Conservation (phyloP, 768 basidiomycete genomes). For the Amanita rubescens region DNA sequence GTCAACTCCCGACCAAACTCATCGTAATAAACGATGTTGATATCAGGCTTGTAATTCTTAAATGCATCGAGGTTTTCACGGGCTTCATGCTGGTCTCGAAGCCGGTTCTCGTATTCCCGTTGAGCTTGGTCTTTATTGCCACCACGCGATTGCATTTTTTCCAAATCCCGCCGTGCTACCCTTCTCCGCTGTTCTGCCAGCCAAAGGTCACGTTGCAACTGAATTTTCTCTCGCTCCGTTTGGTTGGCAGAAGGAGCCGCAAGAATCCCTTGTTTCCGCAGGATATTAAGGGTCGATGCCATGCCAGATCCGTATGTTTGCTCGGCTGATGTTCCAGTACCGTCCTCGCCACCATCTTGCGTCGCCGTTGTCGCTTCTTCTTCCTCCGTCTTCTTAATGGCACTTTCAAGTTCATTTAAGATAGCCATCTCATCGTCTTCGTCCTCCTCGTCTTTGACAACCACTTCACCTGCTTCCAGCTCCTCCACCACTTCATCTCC, state of each 20-base stretch:
- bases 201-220: conserved; percentile 86
- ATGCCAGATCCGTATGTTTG: conserved; percentile 79
- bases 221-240: conserved; percentile 69
- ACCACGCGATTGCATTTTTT: conserved; percentile 69
- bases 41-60: conserved; percentile 93
- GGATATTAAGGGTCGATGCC: conserved; percentile 81
- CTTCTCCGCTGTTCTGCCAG: conserved; percentile 76
- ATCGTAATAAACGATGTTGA: conserved; percentile 95
- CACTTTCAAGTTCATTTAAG: conserved; percentile 70
- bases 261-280: conserved; percentile 88
- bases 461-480: conserved; percentile 76
- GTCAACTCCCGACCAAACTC: conserved; percentile 87
- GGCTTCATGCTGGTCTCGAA: conserved; percentile 88
- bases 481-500: conserved; percentile 64
- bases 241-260: conserved; percentile 57
- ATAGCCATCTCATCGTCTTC: conserved; percentile 66
- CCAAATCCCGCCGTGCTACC: conserved; percentile 73
- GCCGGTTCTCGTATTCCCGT: conserved; percentile 89
- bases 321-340: conserved; percentile 61
- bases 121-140: conserved; percentile 86
- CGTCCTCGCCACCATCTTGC: conserved; percentile 22
- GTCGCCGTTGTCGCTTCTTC: conserved; percentile 37
- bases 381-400: conserved; percentile 54
- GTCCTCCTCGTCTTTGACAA: conserved; percentile 72
- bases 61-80: conserved; percentile 73